Base-by-base conservation (phyloP, 345 rosid genomes). In the Theobroma cacao region DNA sequence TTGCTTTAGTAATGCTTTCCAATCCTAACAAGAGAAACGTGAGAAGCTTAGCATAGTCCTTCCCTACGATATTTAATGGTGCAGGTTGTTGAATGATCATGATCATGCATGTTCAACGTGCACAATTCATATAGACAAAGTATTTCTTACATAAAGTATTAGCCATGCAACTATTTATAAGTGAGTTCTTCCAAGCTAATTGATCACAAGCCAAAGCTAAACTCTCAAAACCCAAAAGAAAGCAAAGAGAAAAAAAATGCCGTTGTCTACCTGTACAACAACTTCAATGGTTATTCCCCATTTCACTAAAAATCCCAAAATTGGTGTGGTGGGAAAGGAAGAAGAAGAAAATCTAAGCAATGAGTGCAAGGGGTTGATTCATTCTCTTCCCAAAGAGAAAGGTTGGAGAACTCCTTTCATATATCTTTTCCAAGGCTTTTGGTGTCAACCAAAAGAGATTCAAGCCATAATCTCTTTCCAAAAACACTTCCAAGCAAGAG, bases 381-480 rank as follows among this genome's bases (percentile, higher is more conserved):
- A 77, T 36, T 78, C 89, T 64, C 91, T 92, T 62, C 98, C 93
- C 0, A 86, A 34, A 56, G 90, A 88, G 72, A 87, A 77, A 77
- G 95, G 95, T 4, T 94, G 95, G 94, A 82, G 94, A 82, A 90
- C 95, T 61, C 84, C 82, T 22, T 81, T 79, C 81, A 78, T 91
- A 64, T 90, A 90, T 60, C 41, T 78, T 22, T 90, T 85, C 76
- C 92, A 91, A 81, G 92, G 89, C 0, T 90, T 87, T 76, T 94
- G 97, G 98, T 91, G 91, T 85, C 94, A 87, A 47, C 59, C 90
- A 26, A 80, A 79, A 15, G 86, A 89, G 80, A 90, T 94, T 62
- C 88, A 89, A 80, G 84, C 96, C 47, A 84, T 87, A 4, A 47
- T 82, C 20, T 81, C 88, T 24, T 89, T 85, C 43, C 90, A 89